A percentile compares a stretch with the other conserved stretches of the same genome.
Conservation (phyloP, 2,329 filamentous ascomycete genomes). For the Trichoderma afroharzianum region DNA sequence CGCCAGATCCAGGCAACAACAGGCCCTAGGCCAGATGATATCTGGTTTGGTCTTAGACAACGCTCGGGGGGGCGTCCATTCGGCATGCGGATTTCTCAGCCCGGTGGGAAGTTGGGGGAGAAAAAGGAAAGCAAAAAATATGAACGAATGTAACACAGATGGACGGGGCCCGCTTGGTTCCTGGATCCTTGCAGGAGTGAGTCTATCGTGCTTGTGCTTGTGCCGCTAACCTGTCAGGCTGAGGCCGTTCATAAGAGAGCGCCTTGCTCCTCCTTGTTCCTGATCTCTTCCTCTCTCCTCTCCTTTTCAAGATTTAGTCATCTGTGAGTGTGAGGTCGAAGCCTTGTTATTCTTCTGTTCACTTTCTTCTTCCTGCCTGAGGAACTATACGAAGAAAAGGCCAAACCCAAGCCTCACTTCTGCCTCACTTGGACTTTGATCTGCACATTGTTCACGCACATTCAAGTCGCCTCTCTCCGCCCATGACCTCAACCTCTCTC, state of each 20-base stretch:
- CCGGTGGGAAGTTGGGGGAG: background rate
- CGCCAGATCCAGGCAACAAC: constrained; percentile 32
- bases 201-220: constrained; percentile 1
- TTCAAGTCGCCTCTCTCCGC: background rate
- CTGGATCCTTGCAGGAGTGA: constrained; percentile 16
- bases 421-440: background rate
- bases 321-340: background rate
- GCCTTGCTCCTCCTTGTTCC: constrained; percentile 1
- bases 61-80: constrained; percentile 1
- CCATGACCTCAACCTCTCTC: background rate
- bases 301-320: background rate
- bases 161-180: background rate
- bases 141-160: constrained; percentile 7
- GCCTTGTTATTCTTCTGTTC: background rate
- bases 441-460: background rate
- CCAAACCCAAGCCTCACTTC: background rate
- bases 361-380: background rate
- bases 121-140: background rate
- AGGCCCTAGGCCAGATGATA: constrained; percentile 26
- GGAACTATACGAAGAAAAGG: background rate
- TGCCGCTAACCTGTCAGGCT: background rate
- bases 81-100: constrained; percentile 6
- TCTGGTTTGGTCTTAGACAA: constrained; percentile 20
- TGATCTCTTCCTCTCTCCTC: background rate
- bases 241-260: constrained; percentile 12